These are phyloP conservation scores for Arctium minus DNA, from an alignment of 129 eudicot genomes.

Conservation along the genomic window DNA sequence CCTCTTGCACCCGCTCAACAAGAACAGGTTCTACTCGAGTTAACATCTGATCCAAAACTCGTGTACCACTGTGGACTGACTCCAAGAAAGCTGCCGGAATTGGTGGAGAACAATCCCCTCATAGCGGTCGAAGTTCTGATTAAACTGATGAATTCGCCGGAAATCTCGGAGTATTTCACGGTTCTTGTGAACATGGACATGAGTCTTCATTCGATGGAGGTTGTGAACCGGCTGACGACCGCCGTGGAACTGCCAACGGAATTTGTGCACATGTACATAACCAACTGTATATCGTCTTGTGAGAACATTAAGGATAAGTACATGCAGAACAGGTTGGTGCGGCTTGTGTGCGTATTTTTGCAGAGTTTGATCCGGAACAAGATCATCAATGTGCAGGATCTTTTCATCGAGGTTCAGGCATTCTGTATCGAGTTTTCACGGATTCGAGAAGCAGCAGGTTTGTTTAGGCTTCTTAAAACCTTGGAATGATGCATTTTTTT, in stretches of 20 bases:
- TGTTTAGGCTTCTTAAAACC: slow-evolving; percentile 86
- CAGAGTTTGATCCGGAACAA: slow-evolving; percentile 90
- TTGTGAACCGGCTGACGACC: slow-evolving; percentile 92
- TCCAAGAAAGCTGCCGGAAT: slow-evolving; percentile 81
- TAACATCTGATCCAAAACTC: slow-evolving; percentile 80
- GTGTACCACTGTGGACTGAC: slow-evolving; percentile 88
- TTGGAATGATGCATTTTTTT: slow-evolving; percentile 45
- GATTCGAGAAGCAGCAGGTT: slow-evolving; percentile 88
- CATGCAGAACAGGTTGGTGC: slow-evolving; percentile 96
- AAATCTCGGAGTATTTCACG: slow-evolving; percentile 75
- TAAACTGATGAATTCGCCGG: slow-evolving; percentile 79
- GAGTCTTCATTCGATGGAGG: slow-evolving; percentile 99
- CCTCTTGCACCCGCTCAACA: slow-evolving; percentile 87
- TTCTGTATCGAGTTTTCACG: slow-evolving; percentile 96
- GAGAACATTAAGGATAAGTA: slow-evolving; percentile 90
- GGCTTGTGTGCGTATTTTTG: slow-evolving; percentile 84
- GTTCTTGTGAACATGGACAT: slow-evolving; percentile 97
- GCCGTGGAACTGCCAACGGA: slow-evolving; percentile 92
- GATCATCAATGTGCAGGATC: slow-evolving; percentile 89
- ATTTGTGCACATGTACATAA: slow-evolving; percentile 90
- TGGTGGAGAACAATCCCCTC: slow-evolving; percentile 92
- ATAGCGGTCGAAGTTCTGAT: slow-evolving; percentile 93
- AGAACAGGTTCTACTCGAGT: slow-evolving; percentile 75
- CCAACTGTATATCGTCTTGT: slow-evolving; percentile 86
- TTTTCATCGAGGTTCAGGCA: slow-evolving; percentile 89